Base-by-base conservation (phyloP, 495 filamentous ascomycete genomes). In the Aspergillus asperescens region DNA sequence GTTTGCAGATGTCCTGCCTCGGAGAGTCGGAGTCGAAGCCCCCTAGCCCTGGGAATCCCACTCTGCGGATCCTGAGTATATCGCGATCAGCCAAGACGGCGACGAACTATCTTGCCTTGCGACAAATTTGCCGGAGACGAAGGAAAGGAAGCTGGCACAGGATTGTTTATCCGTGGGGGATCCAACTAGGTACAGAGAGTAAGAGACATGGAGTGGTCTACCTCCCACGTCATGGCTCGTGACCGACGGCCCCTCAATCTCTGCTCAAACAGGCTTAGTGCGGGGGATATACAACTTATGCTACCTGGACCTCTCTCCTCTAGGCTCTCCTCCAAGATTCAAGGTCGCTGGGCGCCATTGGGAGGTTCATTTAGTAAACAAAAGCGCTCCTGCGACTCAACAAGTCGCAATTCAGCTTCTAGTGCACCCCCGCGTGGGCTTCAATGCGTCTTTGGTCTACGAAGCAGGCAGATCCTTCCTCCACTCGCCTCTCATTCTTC, bases 261-360 rank as follows among this genome's bases (percentile, higher is more conserved):
- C 23, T 37, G 15, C 61, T 52, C 31, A 28, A 67, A 46, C n/a
- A 8, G 59, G 67, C 39, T 53, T 69, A 71, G 68, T 50, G 68
- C 68, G 68, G 68, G 68, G 64, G 41, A 19, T 27, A 22, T 31
- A 35, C 31, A 47, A 13, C 18, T 29, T 23, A n/a, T n/a, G n/a
- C n/a, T n/a, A n/a, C n/a, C n/a, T n/a, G n/a, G n/a, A n/a, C n/a
- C n/a, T n/a, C n/a, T n/a, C n/a, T n/a, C n/a, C n/a, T n/a, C n/a
- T n/a, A n/a, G 22, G 8, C 12, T n/a, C 8, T n/a, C n/a, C n/a
- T n/a, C n/a, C n/a, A n/a, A 29, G 41, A 25, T 29, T 27, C 15
- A 32, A 29, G 8, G 19, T 23, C 9, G 16, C 37, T 40, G 2
- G 20, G 4, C 9, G 42, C 27, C 12, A 31, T 46, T 7, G 7